A percentile compares a stretch with the other conserved stretches of the same genome.
Conservation (phyloP, 257 asterid species). For the Nicotiana paniculata region DNA sequence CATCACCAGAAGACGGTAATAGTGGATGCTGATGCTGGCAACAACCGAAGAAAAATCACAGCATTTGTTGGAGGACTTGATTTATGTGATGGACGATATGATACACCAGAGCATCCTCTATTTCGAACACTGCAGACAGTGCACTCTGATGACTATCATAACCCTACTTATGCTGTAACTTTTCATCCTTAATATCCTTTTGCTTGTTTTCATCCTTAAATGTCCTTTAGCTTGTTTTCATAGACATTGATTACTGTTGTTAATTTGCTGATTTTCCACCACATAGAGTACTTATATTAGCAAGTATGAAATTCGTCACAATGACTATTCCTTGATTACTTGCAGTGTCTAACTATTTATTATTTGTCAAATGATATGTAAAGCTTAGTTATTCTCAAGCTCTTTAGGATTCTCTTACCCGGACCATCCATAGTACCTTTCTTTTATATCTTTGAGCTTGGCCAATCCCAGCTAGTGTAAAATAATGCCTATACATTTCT, state of each 20-base stretch:
- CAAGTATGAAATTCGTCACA: not conserved
- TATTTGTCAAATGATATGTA: not conserved
- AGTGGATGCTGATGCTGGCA: constrained; percentile 96
- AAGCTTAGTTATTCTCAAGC: not conserved
- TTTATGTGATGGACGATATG: constrained; percentile 92
- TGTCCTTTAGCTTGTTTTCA: not conserved
- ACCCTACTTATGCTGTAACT: constrained; percentile 78
- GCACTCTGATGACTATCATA: constrained; percentile 90
- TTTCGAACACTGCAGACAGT: constrained; percentile 60
- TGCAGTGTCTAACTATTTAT: not conserved
- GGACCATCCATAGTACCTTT: not conserved
- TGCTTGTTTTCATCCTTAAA: not conserved
- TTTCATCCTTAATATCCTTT: constrained; percentile 9
- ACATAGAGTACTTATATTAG: not conserved
- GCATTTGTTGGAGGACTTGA: constrained; percentile 96
- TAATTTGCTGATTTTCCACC: not conserved
- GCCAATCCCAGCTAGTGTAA: not conserved
- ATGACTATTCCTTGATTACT: not conserved
- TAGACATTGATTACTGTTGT: not conserved
- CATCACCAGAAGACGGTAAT: constrained; percentile 98
- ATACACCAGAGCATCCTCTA: constrained; percentile 72
- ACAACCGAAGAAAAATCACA: constrained; percentile 58
- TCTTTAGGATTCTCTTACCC: not conserved
- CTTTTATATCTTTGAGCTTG: constrained; percentile 6
- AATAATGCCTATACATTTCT: not conserved